Percentiles rank a stretch among this genome's conserved stretches.
Evolutionary conservation across 2,329 filamentous ascomycete genomes (phyloP).

Genomic region (Penicillium polonicum): DNA sequence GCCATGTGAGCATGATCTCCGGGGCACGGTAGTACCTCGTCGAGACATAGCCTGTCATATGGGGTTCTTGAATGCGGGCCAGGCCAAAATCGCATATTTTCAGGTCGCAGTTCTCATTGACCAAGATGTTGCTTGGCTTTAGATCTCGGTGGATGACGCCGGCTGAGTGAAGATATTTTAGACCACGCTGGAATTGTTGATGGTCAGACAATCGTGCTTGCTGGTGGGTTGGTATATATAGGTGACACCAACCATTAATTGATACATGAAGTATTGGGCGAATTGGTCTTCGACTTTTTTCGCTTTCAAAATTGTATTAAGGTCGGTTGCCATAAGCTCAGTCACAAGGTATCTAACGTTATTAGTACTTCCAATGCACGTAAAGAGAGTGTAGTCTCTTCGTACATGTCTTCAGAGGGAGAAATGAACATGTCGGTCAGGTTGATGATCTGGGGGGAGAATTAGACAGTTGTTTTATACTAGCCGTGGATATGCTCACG

Average conservation of each 20-base stretch:
- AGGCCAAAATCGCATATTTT: constrained; percentile 99
- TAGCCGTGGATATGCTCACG: constrained; percentile 51
- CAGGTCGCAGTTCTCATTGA: constrained; percentile 99
- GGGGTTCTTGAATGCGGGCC: constrained; percentile 93
- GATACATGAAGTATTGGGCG: constrained; percentile 98
- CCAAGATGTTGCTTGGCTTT: constrained; percentile 97
- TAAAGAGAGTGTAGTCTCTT: constrained; percentile 6
- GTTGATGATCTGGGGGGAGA: constrained; percentile 72
- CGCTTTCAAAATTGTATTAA: constrained; percentile 90
- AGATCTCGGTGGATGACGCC: constrained; percentile 96
- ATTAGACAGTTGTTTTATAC: constrained; percentile 15
- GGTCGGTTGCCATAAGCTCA: constrained; percentile 91
- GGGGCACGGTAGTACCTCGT: constrained; percentile 98
- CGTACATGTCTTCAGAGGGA: constrained; percentile 94
- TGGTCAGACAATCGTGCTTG: neutral
- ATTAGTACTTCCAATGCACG: neutral
- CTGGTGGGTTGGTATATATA: neutral
- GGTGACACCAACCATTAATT: constrained; percentile 71
- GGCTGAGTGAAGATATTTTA: constrained; percentile 98
- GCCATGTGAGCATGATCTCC: constrained; percentile 99
- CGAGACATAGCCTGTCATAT: constrained; percentile 99
- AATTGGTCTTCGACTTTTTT: constrained; percentile 97
- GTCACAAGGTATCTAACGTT: constrained; percentile 85
- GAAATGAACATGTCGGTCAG: constrained; percentile 99
- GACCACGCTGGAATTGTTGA: constrained; percentile 65